These are phyloP conservation scores for Didymella pomorum DNA, from an alignment of 2,329 filamentous ascomycete genomes.

Conservation along the genomic window DNA sequence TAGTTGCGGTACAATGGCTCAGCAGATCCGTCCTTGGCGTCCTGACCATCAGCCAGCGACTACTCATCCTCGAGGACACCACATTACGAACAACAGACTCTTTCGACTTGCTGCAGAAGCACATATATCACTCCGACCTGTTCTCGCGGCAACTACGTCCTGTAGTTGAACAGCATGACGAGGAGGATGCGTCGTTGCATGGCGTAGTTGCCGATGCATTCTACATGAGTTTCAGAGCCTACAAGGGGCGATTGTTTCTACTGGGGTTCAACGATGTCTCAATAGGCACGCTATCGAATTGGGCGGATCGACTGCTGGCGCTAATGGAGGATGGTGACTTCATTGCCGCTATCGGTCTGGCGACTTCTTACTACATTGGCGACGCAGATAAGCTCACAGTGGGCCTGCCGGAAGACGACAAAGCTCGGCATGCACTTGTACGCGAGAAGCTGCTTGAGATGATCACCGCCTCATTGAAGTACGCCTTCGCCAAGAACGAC, in stretches of 20 bases:
- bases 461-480: slow-evolving; percentile 88
- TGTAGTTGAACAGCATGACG: slow-evolving; percentile 87
- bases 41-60: slow-evolving; percentile 89
- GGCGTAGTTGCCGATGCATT: slow-evolving; percentile 97
- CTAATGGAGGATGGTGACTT: slow-evolving; percentile 98
- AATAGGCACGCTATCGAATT: slow-evolving; percentile 92
- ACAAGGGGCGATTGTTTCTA: slow-evolving; percentile 92
- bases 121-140: slow-evolving; percentile 89
- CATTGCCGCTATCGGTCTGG: slow-evolving; percentile 86
- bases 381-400: slow-evolving; percentile 94
- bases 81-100: slow-evolving; percentile 88
- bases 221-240: slow-evolving; percentile 95
- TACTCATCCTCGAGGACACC: slow-evolving; percentile 90
- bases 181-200: slow-evolving; percentile 88
- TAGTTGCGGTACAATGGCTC: slow-evolving; percentile 96
- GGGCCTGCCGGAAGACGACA: slow-evolving; percentile 85
- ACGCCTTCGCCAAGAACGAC: slow-evolving; percentile 75
- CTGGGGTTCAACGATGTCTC: slow-evolving; percentile 93
- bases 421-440: slow-evolving; percentile 79
- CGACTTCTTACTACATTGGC: slow-evolving; percentile 90
- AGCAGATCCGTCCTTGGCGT: slow-evolving; percentile 91
- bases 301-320: slow-evolving; percentile 91
- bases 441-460: slow-evolving; percentile 90
- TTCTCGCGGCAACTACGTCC: slow-evolving; percentile 87
- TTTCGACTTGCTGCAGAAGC: slow-evolving; percentile 88